Conservation (phyloP, 495 filamentous ascomycete genomes). For the Penicillium simplicissimum region DNA sequence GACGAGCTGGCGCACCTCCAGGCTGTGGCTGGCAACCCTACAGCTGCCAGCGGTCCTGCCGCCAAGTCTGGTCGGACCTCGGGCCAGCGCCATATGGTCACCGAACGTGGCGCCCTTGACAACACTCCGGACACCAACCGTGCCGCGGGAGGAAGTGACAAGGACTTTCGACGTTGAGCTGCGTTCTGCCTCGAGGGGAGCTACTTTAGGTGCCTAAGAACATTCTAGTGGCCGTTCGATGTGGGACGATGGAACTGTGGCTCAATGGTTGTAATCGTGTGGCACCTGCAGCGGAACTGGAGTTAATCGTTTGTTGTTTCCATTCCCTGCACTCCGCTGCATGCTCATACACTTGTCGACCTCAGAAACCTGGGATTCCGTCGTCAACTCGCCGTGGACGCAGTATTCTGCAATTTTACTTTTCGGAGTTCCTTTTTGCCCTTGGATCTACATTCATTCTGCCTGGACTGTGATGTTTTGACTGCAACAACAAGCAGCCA, state of each 20-base stretch:
- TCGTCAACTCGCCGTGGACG: too few species aligned
- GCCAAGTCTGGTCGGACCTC: conserved; percentile 72
- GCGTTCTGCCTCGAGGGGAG: conserved; percentile 87
- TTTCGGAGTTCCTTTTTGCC: too few species aligned
- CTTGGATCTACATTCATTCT: too few species aligned
- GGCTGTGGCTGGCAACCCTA: conserved; percentile 58
- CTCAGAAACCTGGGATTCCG: too few species aligned
- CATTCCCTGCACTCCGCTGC: too few species aligned
- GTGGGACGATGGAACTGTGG: conserved; percentile 64
- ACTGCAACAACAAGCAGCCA: too few species aligned
- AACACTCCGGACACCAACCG: conserved; percentile 84
- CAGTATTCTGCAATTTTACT: too few species aligned
- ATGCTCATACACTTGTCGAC: too few species aligned
- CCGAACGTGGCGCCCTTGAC: conserved; percentile 70
- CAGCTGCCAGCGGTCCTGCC: conserved; percentile 58
- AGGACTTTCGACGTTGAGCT: conserved; percentile 98
- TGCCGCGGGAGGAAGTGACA: conserved; percentile 87
- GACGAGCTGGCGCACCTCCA: conserved; percentile 67
- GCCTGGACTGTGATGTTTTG: too few species aligned
- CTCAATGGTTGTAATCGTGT: conserved; percentile 62
- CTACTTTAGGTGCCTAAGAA: conserved; percentile 67
- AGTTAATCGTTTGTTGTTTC: too few species aligned
- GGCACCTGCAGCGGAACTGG: conserved; percentile 36
- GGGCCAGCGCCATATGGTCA: conserved; percentile 81
- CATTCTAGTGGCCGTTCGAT: conserved; percentile 73